Conservation (phyloP, 306 rosid species). For the Glycine latifolia region DNA sequence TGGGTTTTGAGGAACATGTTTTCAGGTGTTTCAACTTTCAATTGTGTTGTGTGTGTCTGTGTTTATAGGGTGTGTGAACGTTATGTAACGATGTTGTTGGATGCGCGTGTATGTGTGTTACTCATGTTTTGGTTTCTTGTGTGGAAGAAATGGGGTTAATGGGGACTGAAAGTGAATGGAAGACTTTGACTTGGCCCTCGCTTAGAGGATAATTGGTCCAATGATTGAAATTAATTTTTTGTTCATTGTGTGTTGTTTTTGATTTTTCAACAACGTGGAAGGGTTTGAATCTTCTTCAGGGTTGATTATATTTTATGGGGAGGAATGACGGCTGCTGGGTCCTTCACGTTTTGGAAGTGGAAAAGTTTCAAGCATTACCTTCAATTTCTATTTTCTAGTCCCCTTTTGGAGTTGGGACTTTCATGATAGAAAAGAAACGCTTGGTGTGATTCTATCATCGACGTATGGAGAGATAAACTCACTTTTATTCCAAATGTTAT, state of each 20-base stretch:
- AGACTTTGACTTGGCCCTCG: slow-evolving; percentile 43
- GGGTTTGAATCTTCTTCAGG: slow-evolving; percentile 12
- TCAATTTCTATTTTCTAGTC: not conserved
- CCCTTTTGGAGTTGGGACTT: not conserved
- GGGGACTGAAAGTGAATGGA: not conserved
- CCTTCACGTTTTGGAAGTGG: not conserved
- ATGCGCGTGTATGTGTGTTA: not conserved
- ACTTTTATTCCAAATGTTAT: too few relatives aligned
- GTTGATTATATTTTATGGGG: not conserved
- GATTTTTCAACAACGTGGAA: not conserved
- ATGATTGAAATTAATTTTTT: not conserved
- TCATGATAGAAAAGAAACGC: too few relatives aligned
- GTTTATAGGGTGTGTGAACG: too few relatives aligned
- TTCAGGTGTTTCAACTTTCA: not conserved
- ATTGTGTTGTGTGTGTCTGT: too few relatives aligned
- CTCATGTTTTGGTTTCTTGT: not conserved
- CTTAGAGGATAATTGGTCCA: not conserved
- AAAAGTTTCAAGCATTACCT: not conserved
- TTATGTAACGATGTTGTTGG: not conserved
- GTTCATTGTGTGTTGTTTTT: not conserved
- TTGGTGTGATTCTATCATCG: too few relatives aligned
- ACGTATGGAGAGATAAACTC: too few relatives aligned
- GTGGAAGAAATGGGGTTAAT: not conserved
- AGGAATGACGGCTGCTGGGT: not conserved
- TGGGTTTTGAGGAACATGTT: slow-evolving; percentile 39